Conservation (phyloP, 1,139 yeast species). For the Hansenula lynferdii region DNA sequence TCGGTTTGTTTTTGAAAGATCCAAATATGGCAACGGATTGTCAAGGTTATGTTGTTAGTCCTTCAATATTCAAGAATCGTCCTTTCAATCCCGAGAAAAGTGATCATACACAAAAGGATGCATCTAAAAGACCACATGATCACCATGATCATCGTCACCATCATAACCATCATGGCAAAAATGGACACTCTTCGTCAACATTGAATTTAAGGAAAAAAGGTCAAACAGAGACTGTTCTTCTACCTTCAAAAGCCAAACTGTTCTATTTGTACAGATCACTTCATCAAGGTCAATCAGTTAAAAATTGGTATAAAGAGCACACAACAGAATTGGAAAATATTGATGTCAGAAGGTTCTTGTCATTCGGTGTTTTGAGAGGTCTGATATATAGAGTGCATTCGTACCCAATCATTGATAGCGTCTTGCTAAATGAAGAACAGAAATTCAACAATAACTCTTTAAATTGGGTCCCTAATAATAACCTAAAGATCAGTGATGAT, state of each 20-base stretch:
- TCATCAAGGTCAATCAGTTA: constrained; percentile 71
- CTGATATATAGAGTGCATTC: constrained; percentile 76
- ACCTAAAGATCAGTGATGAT: too few species aligned
- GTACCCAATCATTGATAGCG: constrained; percentile 55
- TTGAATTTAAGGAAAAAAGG: constrained; percentile 2
- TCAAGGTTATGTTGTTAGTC: constrained; percentile 67
- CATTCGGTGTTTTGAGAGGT: constrained; percentile 82
- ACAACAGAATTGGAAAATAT: constrained; percentile 52
- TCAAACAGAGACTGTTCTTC: constrained; percentile 24
- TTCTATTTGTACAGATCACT: constrained; percentile 75
- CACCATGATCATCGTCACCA: too few species aligned
- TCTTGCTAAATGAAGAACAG: constrained; percentile 2
- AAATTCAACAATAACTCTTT: too few species aligned
- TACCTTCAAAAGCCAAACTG: constrained; percentile 63
- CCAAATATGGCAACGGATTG: constrained; percentile 76
- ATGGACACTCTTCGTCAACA: too few species aligned
- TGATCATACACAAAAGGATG: too few species aligned
- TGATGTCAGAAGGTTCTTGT: constrained; percentile 81
- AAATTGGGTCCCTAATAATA: too few species aligned
- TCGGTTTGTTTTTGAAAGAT: constrained; percentile 62
- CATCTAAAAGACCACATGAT: too few species aligned
- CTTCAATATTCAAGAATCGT: constrained; percentile 20
- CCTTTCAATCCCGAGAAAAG: constrained; percentile 24
- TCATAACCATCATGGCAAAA: too few species aligned
- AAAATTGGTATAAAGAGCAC: constrained; percentile 78